Conservation (phyloP, 148 eudicot genomes). For the Polygonum aviculare region DNA sequence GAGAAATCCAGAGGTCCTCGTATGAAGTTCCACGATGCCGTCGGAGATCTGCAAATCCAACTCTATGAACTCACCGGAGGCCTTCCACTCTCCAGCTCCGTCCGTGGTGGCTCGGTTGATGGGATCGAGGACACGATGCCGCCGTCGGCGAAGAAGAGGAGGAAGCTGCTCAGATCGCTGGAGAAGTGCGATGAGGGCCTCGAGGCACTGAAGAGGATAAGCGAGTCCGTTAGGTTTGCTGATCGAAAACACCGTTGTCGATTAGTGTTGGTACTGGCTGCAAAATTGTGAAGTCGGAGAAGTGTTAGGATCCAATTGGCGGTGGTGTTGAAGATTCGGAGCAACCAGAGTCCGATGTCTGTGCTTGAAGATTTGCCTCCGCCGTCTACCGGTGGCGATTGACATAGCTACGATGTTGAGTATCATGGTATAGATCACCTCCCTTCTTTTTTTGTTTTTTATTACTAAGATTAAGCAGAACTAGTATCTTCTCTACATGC, state of each 20-base stretch:
- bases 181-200: slow-evolving; percentile 78
- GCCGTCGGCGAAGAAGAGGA: slow-evolving; percentile 38
- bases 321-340: no score
- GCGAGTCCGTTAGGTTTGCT: slow-evolving; percentile 29
- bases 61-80: slow-evolving; percentile 13
- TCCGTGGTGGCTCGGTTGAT: slow-evolving; percentile 32
- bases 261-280: no score
- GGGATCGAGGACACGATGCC: slow-evolving; percentile 24
- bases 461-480: no score
- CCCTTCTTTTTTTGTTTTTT: no score
- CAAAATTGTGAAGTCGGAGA: no score
- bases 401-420: no score
- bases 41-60: slow-evolving; percentile 30
- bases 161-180: slow-evolving; percentile 51
- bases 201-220: slow-evolving; percentile 42
- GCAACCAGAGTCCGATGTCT: no score
- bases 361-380: no score
- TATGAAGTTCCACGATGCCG: slow-evolving; percentile 44
- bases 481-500: no score
- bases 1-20: slow-evolving; percentile 4
- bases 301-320: no score
- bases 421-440: no score
- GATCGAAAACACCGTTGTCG: not conserved
- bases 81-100: slow-evolving; percentile 8
- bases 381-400: no score